phyloP scores from a whole-genome alignment of 345 rosid genomes.

The Cardamine occulta region DNA sequence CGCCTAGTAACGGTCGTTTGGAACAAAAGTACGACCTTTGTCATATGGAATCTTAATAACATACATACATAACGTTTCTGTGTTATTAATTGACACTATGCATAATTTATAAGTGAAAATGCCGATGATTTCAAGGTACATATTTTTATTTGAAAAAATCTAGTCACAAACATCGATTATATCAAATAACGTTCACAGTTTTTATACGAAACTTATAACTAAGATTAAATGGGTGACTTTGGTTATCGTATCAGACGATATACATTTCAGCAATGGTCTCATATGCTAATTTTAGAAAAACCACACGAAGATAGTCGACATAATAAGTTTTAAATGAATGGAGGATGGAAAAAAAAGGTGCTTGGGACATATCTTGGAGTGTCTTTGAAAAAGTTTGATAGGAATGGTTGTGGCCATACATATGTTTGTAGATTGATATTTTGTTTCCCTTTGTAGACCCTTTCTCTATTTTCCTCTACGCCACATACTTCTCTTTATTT shows the following conservation, averaged over 20 bases:
- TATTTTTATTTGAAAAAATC: background rate
- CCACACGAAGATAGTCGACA: conserved; percentile 2
- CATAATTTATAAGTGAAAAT: background rate
- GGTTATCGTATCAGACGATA: background rate
- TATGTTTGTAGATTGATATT: conserved; percentile 14
- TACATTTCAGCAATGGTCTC: background rate
- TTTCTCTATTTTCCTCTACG: conserved; percentile 16
- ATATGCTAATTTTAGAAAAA: background rate
- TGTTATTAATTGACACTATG: conserved; percentile 10
- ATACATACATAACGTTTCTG: background rate
- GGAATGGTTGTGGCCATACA: conserved; percentile 37
- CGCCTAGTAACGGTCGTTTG: conserved; percentile 24
- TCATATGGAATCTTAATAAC: conserved; percentile 38
- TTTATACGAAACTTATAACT: background rate
- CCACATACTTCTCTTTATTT: conserved; percentile 39
- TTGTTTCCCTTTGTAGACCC: conserved; percentile 4
- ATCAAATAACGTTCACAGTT: background rate
- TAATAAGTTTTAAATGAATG: background rate
- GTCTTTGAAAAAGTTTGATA: conserved; percentile 27
- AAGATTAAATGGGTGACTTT: background rate
- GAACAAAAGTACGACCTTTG: conserved; percentile 11
- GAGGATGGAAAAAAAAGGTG: background rate
- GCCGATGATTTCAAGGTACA: conserved; percentile 32
- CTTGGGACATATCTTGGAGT: conserved; percentile 23
- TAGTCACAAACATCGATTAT: background rate